Evolutionary conservation across 257 asterid species (phyloP).

Genomic region (Solanum sejunctum): DNA sequence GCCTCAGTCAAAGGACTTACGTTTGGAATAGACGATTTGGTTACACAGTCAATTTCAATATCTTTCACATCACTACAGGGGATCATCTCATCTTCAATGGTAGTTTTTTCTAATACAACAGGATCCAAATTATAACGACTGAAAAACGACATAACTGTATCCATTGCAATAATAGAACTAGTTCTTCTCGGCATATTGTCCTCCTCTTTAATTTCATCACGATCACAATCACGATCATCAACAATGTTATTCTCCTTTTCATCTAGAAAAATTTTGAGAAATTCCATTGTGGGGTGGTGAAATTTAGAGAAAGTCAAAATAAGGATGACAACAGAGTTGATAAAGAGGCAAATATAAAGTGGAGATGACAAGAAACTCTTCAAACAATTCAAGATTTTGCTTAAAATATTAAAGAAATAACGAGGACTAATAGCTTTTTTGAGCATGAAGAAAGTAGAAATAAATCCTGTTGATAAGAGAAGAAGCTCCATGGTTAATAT

Average conservation of each 20-base stretch:
- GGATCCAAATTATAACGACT: neutral
- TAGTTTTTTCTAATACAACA: neutral
- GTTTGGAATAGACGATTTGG: neutral
- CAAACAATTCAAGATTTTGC: conserved; percentile 9
- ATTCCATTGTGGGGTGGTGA: conserved; percentile 9
- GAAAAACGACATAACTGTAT: neutral
- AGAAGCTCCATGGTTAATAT: conserved; percentile 29
- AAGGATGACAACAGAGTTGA: conserved; percentile 27
- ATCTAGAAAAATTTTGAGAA: neutral
- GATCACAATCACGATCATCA: neutral
- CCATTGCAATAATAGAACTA: neutral
- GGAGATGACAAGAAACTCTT: conserved; percentile 31
- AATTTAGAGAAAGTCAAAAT: conserved; percentile 25
- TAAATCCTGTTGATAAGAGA: conserved; percentile 25
- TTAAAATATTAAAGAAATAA: conserved; percentile 9
- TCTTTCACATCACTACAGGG: neutral
- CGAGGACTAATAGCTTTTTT: conserved; percentile 19
- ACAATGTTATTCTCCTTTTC: neutral
- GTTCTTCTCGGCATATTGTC: neutral
- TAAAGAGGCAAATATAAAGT: conserved; percentile 25
- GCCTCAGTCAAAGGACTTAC: neutral
- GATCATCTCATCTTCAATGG: neutral
- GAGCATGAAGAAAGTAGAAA: conserved; percentile 20
- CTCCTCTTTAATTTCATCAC: neutral
- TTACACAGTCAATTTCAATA: neutral